phyloP scores from a whole-genome alignment of 2,329 filamentous ascomycete species.

The Fusarium irregulare region DNA sequence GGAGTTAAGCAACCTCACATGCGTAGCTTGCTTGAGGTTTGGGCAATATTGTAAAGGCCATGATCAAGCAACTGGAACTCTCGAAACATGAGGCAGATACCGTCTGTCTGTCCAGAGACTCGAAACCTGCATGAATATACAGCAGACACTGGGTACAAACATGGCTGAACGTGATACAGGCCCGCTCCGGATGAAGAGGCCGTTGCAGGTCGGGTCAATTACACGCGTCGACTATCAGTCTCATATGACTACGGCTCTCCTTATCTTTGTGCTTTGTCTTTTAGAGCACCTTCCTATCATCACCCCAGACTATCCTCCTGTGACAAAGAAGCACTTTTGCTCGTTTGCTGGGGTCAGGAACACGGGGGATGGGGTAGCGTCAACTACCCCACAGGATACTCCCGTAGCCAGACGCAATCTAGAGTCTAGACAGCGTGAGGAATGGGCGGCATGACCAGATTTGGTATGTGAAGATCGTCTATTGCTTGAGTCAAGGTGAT shows the following conservation, averaged over 20 bases:
- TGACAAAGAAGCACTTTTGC: conserved; percentile 37
- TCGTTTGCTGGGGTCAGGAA: conserved; percentile 32
- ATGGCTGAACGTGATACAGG: conserved; percentile 21
- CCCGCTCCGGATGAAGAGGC: background rate
- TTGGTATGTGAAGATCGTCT: conserved; percentile 25
- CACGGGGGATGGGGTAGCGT: conserved; percentile 45
- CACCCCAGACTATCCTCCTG: conserved; percentile 39
- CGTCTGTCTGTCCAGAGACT: conserved; percentile 7
- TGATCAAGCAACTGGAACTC: background rate
- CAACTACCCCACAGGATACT: conserved; percentile 45
- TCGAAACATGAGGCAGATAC: background rate
- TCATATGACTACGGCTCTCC: conserved; percentile 15
- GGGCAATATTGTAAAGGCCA: conserved; percentile 2
- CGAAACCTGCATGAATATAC: conserved; percentile 20
- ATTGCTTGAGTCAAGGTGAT: conserved; percentile 36
- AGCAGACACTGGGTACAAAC: conserved; percentile 32
- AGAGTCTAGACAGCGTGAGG: conserved; percentile 10
- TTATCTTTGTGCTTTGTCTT: conserved; percentile 35
- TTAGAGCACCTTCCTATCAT: conserved; percentile 35
- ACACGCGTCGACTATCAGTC: background rate
- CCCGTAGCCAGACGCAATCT: conserved; percentile 22
- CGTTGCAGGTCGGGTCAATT: background rate
- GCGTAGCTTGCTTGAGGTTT: background rate
- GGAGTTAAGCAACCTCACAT: conserved; percentile 17
- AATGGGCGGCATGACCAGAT: conserved; percentile 13